Evolutionary conservation across 805 yeast species (phyloP).

Genomic region (Yarrowia divulgata): DNA sequence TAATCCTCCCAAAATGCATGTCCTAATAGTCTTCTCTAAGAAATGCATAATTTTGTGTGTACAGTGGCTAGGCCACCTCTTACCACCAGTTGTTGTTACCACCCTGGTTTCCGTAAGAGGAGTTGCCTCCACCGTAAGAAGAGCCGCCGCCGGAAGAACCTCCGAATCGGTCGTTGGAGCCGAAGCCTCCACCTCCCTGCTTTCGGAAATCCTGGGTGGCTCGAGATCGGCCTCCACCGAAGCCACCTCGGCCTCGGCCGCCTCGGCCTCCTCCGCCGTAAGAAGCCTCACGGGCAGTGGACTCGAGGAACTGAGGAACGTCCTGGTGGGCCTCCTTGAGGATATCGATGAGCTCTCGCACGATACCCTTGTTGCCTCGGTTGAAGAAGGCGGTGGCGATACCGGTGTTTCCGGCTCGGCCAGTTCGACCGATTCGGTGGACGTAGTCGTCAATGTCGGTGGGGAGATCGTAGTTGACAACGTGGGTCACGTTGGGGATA

Average conservation of each 20-base stretch:
- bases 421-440: conserved; percentile 99
- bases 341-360: conserved; percentile 84
- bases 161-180: conserved; percentile 46
- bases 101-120: conserved; percentile 42
- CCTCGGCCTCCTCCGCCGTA: conserved; percentile 60
- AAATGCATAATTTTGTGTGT: conserved; percentile 32
- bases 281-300: conserved; percentile 77
- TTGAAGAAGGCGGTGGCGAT: conserved; percentile 97
- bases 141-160: conserved; percentile 41
- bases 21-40: conserved; percentile 21
- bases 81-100: conserved; percentile 41
- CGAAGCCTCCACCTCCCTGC: conserved; percentile 50
- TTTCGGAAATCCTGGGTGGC: conserved; percentile 62
- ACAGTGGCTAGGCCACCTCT: conserved; percentile 17
- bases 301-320: conserved; percentile 85
- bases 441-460: conserved; percentile 97
- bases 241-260: conserved; percentile 57
- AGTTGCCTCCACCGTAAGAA: conserved; percentile 41
- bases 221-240: conserved; percentile 52
- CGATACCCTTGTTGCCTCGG: conserved; percentile 91
- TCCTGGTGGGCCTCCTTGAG: conserved; percentile 97
- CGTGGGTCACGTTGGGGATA: conserved; percentile 98
- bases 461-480: conserved; percentile 96
- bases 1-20: conserved; percentile 32
- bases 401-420: conserved; percentile 99